Evolutionary conservation across 257 asterid species (phyloP), one percentile per base, ranked within the genome.

Genomic region (Vinca minor): DNA sequence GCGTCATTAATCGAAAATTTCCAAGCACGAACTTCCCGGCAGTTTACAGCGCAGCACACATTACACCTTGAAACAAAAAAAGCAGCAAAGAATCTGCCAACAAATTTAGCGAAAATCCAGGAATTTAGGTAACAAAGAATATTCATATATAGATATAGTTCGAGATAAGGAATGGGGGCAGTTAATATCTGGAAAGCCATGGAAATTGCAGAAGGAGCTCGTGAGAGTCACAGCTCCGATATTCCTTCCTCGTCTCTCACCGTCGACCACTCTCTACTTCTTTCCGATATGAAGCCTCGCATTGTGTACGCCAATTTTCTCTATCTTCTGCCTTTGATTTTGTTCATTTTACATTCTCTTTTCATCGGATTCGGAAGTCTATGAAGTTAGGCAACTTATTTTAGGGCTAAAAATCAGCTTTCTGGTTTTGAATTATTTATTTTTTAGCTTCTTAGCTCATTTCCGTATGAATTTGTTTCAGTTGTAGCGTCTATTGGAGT

Each of bases 131-230:
- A 53, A 18, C 9, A 28, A 36, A 49, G 28, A 0, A 0, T 25
- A 10, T 12, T 0, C 2, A 50, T 8, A 11, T 13, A 52, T 17
- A 28, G 3, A 12, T 55, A 28, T 13, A 15, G 5, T n/a, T n/a
- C n/a, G n/a, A n/a, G n/a, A 21, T 44, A 6, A n/a, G n/a, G 6
- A 48, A 79, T 87, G 97, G 95, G 83, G 21, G 73, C 81, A 5
- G 80, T 65, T 53, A 79, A 83, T 77, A 92, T 92, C 73, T 86
- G 91, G 96, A 74, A 87, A 77, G 93, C 91, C 76, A 73, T 85
- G 74, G 86, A 80, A 72, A 87, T 86, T 70, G 89, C 87, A 52
- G 95, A 70, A 25, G 72, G 63, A 58, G 76, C 75, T 47, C 71
- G 48, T 17, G 64, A 72, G 80, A 73, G 69, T 76, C 84, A 74